Evolutionary conservation across 164 flowering plant genomes (phyloP).

Genomic region (Taxillus chinensis): DNA sequence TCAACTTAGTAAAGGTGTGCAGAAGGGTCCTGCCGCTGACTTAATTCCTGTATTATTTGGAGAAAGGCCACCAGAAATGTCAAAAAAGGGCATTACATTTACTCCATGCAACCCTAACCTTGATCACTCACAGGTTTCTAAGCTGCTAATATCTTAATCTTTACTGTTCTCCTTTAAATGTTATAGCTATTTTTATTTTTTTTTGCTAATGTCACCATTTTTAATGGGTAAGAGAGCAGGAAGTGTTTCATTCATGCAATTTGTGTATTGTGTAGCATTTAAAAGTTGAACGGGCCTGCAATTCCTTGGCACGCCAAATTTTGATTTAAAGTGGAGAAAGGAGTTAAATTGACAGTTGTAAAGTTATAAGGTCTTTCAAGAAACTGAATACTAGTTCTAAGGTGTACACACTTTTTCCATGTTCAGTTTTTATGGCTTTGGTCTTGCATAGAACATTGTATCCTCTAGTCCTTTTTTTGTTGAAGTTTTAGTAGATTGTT

Average conservation of each 20-base stretch:
- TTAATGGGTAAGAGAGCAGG: no score
- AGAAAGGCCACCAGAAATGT: constrained; percentile 51
- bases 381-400: not conserved
- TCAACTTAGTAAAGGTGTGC: constrained; percentile 85
- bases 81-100: constrained; percentile 56
- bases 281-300: no score
- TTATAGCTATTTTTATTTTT: no score
- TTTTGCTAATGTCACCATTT: no score
- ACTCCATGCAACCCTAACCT: constrained; percentile 64
- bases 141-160: no score
- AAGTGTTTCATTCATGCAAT: no score
- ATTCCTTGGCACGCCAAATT: not conserved
- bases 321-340: not conserved
- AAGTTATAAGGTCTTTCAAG: no score
- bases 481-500: not conserved
- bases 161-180: no score
- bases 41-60: constrained; percentile 90
- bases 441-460: not conserved
- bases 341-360: not conserved
- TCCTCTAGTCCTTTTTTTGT: not conserved
- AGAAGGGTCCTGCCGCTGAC: constrained; percentile 87
- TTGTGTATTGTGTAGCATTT: no score
- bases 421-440: not conserved
- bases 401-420: not conserved
- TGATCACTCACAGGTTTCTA: constrained; percentile 81